Evolutionary conservation across 2,329 filamentous ascomycete species (phyloP).

Genomic region (Colletotrichum tabaci): DNA sequence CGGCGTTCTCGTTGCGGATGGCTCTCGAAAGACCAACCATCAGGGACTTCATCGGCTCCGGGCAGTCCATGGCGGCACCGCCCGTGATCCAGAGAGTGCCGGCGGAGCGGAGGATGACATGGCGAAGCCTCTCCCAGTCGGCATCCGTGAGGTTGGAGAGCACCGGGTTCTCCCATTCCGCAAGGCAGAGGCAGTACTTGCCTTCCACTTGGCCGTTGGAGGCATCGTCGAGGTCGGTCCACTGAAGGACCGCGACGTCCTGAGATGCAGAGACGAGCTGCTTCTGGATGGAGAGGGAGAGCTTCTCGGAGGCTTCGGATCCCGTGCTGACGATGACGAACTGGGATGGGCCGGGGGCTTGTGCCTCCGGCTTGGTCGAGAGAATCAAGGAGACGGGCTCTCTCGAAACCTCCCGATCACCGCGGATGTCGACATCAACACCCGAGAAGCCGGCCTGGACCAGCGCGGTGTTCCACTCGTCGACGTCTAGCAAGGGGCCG

Average conservation of each 20-base stretch:
- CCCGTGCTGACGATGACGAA: slow-evolving; percentile 31
- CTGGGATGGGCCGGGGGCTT: slow-evolving; percentile 9
- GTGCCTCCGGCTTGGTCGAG: slow-evolving; percentile 28
- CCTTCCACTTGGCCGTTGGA: slow-evolving; percentile 10
- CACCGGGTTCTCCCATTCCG: slow-evolving; percentile 29
- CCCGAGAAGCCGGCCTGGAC: slow-evolving; percentile 39
- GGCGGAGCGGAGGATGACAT: slow-evolving; percentile 29
- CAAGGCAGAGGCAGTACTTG: slow-evolving; percentile 32
- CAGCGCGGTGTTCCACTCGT: slow-evolving; percentile 35
- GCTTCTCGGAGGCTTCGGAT: slow-evolving; percentile 1
- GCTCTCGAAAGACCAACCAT: slow-evolving; percentile 42
- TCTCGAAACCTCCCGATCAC: slow-evolving; percentile 32
- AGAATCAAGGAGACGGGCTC: slow-evolving; percentile 37
- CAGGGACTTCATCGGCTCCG: slow-evolving; percentile 38
- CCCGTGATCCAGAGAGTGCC: slow-evolving; percentile 42
- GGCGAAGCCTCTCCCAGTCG: slow-evolving; percentile 34
- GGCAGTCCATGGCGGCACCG: slow-evolving; percentile 40
- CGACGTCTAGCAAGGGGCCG: slow-evolving; percentile 25
- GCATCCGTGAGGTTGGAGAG: slow-evolving; percentile 25
- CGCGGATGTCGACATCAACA: slow-evolving; percentile 38
- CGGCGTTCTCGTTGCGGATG: slow-evolving; percentile 43
- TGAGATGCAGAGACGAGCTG: slow-evolving; percentile 1
- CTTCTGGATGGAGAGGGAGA: slow-evolving; percentile 10
- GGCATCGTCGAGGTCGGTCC: neutral
- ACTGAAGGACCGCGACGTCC: neutral